Evolutionary conservation across 225 moss, liverwort and hornwort genomes (phyloP).

Genomic region (Pseudoscleropodium purum): DNA sequence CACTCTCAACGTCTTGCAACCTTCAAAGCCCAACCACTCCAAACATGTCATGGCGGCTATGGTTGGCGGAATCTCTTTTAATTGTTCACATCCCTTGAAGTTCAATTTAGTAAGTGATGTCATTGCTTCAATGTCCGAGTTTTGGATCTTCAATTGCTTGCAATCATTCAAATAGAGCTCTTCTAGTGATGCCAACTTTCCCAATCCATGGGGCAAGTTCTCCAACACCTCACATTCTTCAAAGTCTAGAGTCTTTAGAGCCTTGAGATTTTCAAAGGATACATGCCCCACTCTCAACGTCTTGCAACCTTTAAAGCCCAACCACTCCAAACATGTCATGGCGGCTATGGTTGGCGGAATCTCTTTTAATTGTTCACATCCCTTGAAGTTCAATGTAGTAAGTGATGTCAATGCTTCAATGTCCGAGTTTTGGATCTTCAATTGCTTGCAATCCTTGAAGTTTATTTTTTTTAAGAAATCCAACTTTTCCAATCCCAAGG

Average conservation of each 20-base stretch:
- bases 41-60: not conserved
- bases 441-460: fast-evolving
- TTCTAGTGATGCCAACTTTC: not conserved
- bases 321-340: too few species aligned
- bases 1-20: not conserved
- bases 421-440: fast-evolving
- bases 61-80: not conserved
- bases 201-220: not conserved
- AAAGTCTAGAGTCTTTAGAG: not conserved
- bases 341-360: fast-evolving
- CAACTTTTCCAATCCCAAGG: not conserved
- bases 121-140: not conserved
- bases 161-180: not conserved
- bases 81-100: not conserved
- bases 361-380: not conserved
- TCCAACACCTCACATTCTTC: fast-evolving
- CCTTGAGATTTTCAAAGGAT: not conserved
- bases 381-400: not conserved
- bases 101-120: not conserved
- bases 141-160: not conserved
- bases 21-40: fast-evolving
- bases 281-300: not conserved
- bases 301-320: not conserved
- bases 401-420: not conserved
- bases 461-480: not conserved